Evolutionary conservation across 441 rosid genomes (phyloP).

Genomic region (Adansonia gregorii): DNA sequence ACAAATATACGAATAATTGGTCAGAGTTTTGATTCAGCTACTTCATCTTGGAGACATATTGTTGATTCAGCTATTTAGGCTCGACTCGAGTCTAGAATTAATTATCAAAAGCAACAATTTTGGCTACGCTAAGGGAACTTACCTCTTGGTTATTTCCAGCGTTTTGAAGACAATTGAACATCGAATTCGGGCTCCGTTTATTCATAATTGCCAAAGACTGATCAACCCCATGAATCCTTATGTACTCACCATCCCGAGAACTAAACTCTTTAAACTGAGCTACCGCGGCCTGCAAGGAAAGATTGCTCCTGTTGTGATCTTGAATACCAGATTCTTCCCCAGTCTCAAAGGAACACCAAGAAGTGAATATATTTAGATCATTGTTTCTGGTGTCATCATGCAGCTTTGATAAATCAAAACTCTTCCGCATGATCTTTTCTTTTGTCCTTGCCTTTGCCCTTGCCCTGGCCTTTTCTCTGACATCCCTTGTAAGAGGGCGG

Average conservation of each 20-base stretch:
- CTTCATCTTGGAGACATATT: background rate
- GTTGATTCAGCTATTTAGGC: background rate
- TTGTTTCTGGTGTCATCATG: slow-evolving; percentile 22
- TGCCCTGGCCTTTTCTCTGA: slow-evolving; percentile 72
- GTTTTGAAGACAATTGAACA: slow-evolving; percentile 45
- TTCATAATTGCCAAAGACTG: slow-evolving; percentile 42
- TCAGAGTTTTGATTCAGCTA: slow-evolving; percentile 20
- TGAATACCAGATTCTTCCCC: slow-evolving; percentile 40
- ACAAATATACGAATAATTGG: background rate
- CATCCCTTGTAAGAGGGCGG: slow-evolving; percentile 51
- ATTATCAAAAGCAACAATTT: background rate
- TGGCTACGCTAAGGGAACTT: slow-evolving; percentile 1
- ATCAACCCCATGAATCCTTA: slow-evolving; percentile 38
- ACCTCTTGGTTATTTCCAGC: slow-evolving; percentile 57
- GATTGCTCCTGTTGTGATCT: slow-evolving; percentile 22
- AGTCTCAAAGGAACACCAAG: slow-evolving; percentile 41
- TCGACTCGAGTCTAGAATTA: too few species aligned
- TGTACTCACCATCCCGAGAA: slow-evolving; percentile 27
- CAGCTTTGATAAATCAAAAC: slow-evolving; percentile 32
- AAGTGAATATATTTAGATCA: slow-evolving; percentile 29
- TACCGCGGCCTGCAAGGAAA: slow-evolving; percentile 21
- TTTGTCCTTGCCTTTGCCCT: slow-evolving; percentile 77
- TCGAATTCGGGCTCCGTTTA: slow-evolving; percentile 45
- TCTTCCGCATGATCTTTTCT: slow-evolving; percentile 45
- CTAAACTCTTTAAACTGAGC: slow-evolving; percentile 38